Evolutionary conservation across 106 monocot genomes (phyloP), one percentile per base, ranked within the genome.

Genomic region (Dactylorhiza incarnata): DNA sequence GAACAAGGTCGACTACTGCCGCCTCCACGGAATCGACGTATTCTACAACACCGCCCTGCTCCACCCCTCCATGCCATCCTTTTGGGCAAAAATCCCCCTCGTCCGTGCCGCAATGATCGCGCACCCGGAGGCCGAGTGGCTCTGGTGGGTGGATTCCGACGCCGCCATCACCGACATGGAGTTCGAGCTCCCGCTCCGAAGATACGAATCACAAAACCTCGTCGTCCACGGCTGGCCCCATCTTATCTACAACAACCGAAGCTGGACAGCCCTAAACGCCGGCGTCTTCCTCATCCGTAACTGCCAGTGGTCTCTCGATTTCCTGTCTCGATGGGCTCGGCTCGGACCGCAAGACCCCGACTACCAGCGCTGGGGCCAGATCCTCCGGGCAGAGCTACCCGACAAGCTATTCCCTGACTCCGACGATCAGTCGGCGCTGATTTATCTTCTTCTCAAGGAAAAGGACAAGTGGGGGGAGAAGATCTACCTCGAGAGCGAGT

Each of bases 121-220:
- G 25, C 94, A 89, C 74, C 94, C 94, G 17, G 94, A 94, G 80
- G 81, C 82, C 43, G 94, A 94, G 78, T 94, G 94, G 94, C 61
- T 94, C 68, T 91, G 87, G 89, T 94, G 94, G 94, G 84, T 94
- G 73, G 92, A 95, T 84, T 87, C 95, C 46, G 95, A 95, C 82
- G 95, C 95, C 26, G 84, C 79, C 59, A 65, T 95, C 76, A 95
- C 95, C 15, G 95, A 95, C 90, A 92, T 95, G 90, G 92, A 92
- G 77, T 92, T 95, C 87, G 37, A 66, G 25, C 85, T 84, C 62
- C 95, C 95, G 10, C 80, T 95, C 22, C 43, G 68, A 4, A 81
- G 66, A 20, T 95, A 95, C 78, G 4, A 3, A 0, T 5, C 14
- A 10, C 80, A 88, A 80, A 92, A 92, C 81, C 75, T 95, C 3